Evolutionary conservation across 2,329 filamentous ascomycete species (phyloP).

Genomic region (Ceratocystis lukuohia): DNA sequence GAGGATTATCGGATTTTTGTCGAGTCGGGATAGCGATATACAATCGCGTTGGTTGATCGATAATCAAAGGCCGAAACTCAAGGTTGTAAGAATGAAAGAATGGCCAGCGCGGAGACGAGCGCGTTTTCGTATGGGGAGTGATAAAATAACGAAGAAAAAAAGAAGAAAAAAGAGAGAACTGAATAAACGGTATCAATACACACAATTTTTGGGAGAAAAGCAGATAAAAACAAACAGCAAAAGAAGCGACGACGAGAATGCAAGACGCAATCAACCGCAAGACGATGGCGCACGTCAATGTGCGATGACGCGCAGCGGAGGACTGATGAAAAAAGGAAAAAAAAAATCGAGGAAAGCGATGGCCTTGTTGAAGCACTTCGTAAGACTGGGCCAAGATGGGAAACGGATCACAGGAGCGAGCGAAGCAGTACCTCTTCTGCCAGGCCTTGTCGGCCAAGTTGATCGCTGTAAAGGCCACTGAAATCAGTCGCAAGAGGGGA

Average conservation of each 20-base stretch:
- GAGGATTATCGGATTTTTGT: background rate
- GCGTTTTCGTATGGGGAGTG: background rate
- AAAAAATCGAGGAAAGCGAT: background rate
- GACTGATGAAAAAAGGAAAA: background rate
- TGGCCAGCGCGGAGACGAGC: background rate
- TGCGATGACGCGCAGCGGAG: background rate
- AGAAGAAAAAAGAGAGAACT: background rate
- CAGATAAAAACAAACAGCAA: conserved; percentile 5
- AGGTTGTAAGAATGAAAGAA: background rate
- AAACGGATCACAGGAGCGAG: conserved; percentile 9
- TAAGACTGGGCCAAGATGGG: conserved; percentile 3
- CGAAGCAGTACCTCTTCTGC: conserved; percentile 14
- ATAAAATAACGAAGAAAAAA: background rate
- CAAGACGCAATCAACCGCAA: background rate
- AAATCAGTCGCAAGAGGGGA: background rate
- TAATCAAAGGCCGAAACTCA: background rate
- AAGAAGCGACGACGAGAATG: background rate
- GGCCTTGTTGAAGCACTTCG: background rate
- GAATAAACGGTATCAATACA: conserved; percentile 8
- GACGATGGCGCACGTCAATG: background rate
- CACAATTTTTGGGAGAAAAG: conserved; percentile 7
- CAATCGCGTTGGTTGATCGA: background rate
- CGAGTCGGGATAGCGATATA: background rate
- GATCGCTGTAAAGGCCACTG: background rate
- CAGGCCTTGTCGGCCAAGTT: conserved; percentile 15